Conservation (phyloP, 257 asterid species). For the Solanum phureja region DNA sequence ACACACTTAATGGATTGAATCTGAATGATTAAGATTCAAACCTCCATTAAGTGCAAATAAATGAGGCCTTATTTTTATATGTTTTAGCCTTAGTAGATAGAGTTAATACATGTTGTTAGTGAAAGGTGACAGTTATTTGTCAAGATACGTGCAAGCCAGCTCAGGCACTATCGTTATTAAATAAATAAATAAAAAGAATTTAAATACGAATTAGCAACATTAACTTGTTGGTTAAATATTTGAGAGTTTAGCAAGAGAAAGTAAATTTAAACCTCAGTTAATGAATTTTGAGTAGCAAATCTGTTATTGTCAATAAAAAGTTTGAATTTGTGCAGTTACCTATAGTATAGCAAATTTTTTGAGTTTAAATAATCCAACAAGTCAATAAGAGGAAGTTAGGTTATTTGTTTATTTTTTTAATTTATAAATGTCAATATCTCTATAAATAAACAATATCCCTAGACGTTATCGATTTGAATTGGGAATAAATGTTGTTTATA, state of each 20-base stretch:
- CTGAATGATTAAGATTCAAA: too few relatives aligned
- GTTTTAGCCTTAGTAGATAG: background rate
- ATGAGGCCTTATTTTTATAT: too few relatives aligned
- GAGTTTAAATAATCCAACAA: background rate
- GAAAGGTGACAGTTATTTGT: background rate
- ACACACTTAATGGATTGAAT: too few relatives aligned
- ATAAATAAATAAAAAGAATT: background rate
- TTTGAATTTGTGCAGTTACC: too few relatives aligned
- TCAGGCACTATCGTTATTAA: background rate
- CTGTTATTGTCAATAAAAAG: background rate
- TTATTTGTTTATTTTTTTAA: too few relatives aligned
- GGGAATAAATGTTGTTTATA: background rate
- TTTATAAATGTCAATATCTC: background rate
- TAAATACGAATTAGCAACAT: background rate
- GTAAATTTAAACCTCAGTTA: background rate
- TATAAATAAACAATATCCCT: background rate
- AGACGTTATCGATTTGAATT: background rate
- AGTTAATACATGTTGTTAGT: background rate
- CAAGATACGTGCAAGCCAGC: background rate
- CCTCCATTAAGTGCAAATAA: too few relatives aligned
- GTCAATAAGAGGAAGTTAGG: background rate
- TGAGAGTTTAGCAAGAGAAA: background rate
- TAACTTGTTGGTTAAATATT: background rate
- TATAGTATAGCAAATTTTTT: too few relatives aligned
- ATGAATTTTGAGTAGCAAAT: background rate